Base-by-base conservation (phyloP, 441 rosid genomes). In the Bocquillonia castaneifolia region DNA sequence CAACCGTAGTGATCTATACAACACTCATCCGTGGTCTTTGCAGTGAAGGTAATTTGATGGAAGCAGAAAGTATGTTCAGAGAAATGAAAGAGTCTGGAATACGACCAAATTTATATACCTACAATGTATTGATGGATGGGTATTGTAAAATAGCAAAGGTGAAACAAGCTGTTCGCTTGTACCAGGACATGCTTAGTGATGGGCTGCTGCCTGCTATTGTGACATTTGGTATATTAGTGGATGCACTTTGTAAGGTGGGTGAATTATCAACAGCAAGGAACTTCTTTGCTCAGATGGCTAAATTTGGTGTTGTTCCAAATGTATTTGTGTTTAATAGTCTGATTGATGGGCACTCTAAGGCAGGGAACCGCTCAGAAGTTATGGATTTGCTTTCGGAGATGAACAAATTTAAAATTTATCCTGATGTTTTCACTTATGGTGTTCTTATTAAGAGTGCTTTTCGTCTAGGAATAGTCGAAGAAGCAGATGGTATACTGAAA, bases 221-320 rank as follows among this genome's bases (percentile, higher is more conserved):
- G 55, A 70, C 87, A 1, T 86, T 82, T 23, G 89, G 90, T 34
- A 73, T 75, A 54, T 73, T 90, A 50, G 62, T 83, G 1, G 83
- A 85, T 83, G 90, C 84, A 14, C 83, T 90, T 61, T 85, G 93
- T 72, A 88, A 82, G 78, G 78, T 69, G 28, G 78, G 76, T 23
- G 83, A 84, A 73, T 59, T 80, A 68, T 72, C 69, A 9, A 74
- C 80, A 23, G 87, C 86, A 8, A 79, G 83, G 74, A 78, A 73
- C 67, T 66, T 84, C 28, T 81, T 84, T 51, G 85, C 59, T 70
- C 79, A 69, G 70, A 83, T 90, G 91, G 72, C 61, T 47, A 87
- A 87, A 69, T 75, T 78, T 52, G 83, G 88, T 39, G 82, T 85
- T 83, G 40, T 67, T 26, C 91, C 96, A 31, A 87, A 89, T 68